phyloP scores from a whole-genome alignment of 2,329 filamentous ascomycete genomes.

The Neofusicoccum umdonicola region DNA sequence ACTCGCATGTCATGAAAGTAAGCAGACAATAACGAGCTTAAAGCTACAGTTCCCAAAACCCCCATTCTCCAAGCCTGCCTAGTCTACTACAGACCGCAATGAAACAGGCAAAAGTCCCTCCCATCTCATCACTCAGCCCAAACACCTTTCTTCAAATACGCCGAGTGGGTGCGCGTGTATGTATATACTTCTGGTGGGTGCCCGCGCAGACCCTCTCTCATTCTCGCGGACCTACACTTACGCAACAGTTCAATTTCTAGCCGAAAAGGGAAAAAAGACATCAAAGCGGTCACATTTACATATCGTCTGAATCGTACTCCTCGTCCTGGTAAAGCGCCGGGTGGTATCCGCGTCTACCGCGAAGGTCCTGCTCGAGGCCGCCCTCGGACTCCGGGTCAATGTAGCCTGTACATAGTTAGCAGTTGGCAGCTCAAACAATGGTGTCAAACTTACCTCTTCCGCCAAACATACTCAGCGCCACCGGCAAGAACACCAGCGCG shows the following conservation, averaged over 20 bases:
- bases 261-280: neutral
- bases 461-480: constrained; percentile 80
- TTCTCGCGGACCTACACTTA: no score
- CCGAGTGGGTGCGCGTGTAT: no score
- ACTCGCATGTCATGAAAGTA: no score
- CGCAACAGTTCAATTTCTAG: neutral
- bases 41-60: no score
- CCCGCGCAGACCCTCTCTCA: no score
- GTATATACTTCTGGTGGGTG: no score
- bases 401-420: constrained; percentile 58
- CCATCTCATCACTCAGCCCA: no score
- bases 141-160: no score
- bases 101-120: no score
- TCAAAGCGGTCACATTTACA: neutral
- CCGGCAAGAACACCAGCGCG: constrained; percentile 86
- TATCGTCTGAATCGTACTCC: constrained; percentile 71
- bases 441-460: constrained; percentile 59
- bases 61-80: no score
- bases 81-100: no score
- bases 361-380: constrained; percentile 84
- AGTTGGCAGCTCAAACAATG: neutral
- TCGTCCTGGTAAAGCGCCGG: constrained; percentile 71
- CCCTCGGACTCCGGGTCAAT: constrained; percentile 83
- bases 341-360: constrained; percentile 68
- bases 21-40: no score